Conservation (phyloP, 2,329 filamentous ascomycete species). For the Colletotrichum sp. region DNA sequence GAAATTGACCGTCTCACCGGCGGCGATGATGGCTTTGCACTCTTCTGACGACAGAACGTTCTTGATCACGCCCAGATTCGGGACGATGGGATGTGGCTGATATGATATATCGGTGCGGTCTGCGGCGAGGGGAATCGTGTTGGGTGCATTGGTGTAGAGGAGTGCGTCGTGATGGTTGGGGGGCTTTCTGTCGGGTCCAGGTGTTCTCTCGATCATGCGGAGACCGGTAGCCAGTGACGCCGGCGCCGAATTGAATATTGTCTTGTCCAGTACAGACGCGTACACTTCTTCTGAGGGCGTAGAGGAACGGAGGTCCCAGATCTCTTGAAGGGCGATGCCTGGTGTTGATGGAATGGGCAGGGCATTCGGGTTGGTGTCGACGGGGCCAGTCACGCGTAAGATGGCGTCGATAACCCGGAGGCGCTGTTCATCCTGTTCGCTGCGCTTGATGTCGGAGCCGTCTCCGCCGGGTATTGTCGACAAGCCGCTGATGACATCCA, state of each 20-base stretch:
- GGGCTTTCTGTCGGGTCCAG: slow-evolving; percentile 66
- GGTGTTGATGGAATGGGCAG: slow-evolving; percentile 33
- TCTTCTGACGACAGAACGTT: slow-evolving; percentile 66
- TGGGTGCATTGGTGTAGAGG: slow-evolving; percentile 64
- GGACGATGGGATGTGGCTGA: slow-evolving; percentile 66
- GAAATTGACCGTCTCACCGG: slow-evolving; percentile 69
- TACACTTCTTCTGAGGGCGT: slow-evolving; percentile 52
- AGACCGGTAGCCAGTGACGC: slow-evolving; percentile 46
- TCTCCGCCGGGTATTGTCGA: slow-evolving; percentile 56
- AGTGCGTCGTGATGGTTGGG: slow-evolving; percentile 72
- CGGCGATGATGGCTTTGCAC: slow-evolving; percentile 70
- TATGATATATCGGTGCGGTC: slow-evolving; percentile 53
- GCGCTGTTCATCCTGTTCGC: slow-evolving; percentile 56
- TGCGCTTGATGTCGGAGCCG: slow-evolving; percentile 37
- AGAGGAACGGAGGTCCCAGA: slow-evolving; percentile 62
- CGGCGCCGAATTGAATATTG: slow-evolving; percentile 51
- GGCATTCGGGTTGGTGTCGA: slow-evolving; percentile 52
- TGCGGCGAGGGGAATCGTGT: slow-evolving; percentile 58
- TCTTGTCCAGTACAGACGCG: slow-evolving; percentile 62
- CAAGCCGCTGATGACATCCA: slow-evolving; percentile 72
- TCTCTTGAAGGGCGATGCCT: slow-evolving; percentile 60
- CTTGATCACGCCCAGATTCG: slow-evolving; percentile 63
- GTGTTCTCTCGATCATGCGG: slow-evolving; percentile 65
- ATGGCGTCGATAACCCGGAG: slow-evolving; percentile 69
- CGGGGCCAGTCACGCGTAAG: slow-evolving; percentile 66